Evolutionary conservation across 768 basidiomycete genomes (phyloP), one percentile per base, ranked within the genome.

Genomic region (Tephrocybe rancida): DNA sequence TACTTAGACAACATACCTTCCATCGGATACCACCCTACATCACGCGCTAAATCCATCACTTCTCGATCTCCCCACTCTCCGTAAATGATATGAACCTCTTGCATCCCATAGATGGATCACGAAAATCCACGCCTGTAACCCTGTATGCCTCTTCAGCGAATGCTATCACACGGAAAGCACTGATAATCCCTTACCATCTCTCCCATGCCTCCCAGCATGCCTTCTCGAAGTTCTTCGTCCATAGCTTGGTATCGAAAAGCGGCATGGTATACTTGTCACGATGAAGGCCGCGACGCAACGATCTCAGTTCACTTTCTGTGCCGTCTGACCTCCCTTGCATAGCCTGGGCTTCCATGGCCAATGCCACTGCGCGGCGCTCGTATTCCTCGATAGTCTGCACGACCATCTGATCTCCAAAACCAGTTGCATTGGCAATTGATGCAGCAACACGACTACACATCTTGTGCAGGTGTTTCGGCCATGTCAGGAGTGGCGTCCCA

Each of bases 211-310:
- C 41, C 39, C 50, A 51, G n/a, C 41, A 51, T 18, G 30, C 41
- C 22, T 51, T 51, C 42, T 51, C 50, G 11, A 51, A 51, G 26
- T 51, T 42, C 16, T 21, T 43, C 42, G 50, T 51, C 50, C 50
- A 51, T 16, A 27, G 13, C 41, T 29, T 27, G 25, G 48, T 49
- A 19, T 49, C 48, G 21, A 49, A 49, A 39, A 49, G 48, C 4
- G 48, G 48, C 48, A 49, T 49, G n/a, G 37, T 49, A 19, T 49
- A 26, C 34, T 38, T 37, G 24, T 39, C 24, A 35, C 25, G 37
- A 39, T 49, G 26, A 18, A 49, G 18, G 13, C 39, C 39, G 5
- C 39, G 39, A 21, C 39, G 39, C 39, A 41, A 22, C 7, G n/a
- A 32, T 34, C 10, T 30, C 29, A 47, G 30, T 34, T 34, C 45